Evolutionary conservation across 163 green algal genomes (phyloP), one percentile per base, ranked within the genome.

Genomic region (Scenedesmus sp.): DNA sequence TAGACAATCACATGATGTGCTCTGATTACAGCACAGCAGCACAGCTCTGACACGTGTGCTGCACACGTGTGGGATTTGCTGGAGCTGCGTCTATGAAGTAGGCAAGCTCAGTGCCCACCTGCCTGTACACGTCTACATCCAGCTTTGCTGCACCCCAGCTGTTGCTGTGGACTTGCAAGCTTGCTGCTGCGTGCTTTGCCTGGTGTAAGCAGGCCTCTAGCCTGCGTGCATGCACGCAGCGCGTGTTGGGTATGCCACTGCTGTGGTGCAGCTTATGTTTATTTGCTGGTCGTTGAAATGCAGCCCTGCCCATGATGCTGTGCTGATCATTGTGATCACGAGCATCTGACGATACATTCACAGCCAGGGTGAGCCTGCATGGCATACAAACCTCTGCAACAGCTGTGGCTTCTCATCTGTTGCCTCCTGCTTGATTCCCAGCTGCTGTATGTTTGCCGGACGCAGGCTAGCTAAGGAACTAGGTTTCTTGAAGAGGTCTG

Each of bases 331-430:
- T 0, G 8, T 26, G 66, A 18, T 16, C 66, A 34, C 46, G 70
- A 13, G 70, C 23, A 79, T 23, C 59, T 64, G 20, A 52, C 20
- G 12, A 6, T 16, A 52, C 23, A 0, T 52, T 3, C 1, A 2
- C 70, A 79, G 66, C 23, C 5, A 46, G 0, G 0, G 34, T 46
- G 34, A 46, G 34, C 34, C 34, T 46, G 34, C 34, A 46, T 46
- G 34, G 0, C 70, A 10, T 52, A 79, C 70, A 79, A 56, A 84
- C 66, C 86, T 73, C 23, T 90, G 86, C 66, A 90, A 34, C 70
- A 91, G 56, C 13, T 91, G 87, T 18, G 87, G 87, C 85, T 91
- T 84, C 4, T 82, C 70, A 15, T 52, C 46, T 85, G 54, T n/a
- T 91, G 67, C 46, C 55, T 91, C 55, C 16, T 85, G 87, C 73